Evolutionary conservation across 768 basidiomycete genomes (phyloP).

Genomic region (Albatrellus ellisii): DNA sequence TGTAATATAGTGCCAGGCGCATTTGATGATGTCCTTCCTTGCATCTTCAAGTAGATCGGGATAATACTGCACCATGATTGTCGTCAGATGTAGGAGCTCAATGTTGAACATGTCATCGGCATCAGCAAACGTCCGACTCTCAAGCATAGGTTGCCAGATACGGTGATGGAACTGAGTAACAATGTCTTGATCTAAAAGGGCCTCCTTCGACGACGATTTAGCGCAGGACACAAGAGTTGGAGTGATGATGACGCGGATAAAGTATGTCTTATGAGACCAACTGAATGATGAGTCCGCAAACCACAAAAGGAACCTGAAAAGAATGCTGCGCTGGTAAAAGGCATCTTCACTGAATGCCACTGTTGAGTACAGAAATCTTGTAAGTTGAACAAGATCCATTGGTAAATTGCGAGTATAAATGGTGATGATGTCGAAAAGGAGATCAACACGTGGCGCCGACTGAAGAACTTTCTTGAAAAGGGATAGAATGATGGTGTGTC

Average conservation of each 20-base stretch:
- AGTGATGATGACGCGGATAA: slow-evolving; percentile 75
- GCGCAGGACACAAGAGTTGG: slow-evolving; percentile 78
- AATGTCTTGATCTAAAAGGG: slow-evolving; percentile 60
- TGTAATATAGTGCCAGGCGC: slow-evolving; percentile 81
- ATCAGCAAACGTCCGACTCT: slow-evolving; percentile 34
- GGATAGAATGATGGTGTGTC: slow-evolving; percentile 52
- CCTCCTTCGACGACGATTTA: slow-evolving; percentile 34
- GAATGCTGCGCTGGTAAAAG: slow-evolving; percentile 65
- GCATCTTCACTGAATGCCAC: slow-evolving; percentile 62
- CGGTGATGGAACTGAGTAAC: slow-evolving; percentile 54
- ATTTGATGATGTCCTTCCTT: slow-evolving; percentile 87
- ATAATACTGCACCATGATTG: slow-evolving; percentile 77
- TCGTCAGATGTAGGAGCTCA: slow-evolving; percentile 83
- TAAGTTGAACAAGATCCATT: slow-evolving; percentile 66
- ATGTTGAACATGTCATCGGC: slow-evolving; percentile 82
- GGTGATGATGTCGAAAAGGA: slow-evolving; percentile 79
- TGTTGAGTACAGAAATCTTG: slow-evolving; percentile 78
- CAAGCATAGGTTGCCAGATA: slow-evolving; percentile 74
- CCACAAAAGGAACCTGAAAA: slow-evolving; percentile 78
- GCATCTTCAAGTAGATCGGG: slow-evolving; percentile 66
- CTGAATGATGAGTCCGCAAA: slow-evolving; percentile 53
- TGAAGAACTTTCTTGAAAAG: slow-evolving; percentile 68
- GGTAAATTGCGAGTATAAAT: slow-evolving; percentile 70
- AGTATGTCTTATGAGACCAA: slow-evolving; percentile 67
- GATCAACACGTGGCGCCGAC: slow-evolving; percentile 65